phyloP scores from a whole-genome alignment of 2,329 filamentous ascomycete genomes.

The Berkeleyomyces basicola region DNA sequence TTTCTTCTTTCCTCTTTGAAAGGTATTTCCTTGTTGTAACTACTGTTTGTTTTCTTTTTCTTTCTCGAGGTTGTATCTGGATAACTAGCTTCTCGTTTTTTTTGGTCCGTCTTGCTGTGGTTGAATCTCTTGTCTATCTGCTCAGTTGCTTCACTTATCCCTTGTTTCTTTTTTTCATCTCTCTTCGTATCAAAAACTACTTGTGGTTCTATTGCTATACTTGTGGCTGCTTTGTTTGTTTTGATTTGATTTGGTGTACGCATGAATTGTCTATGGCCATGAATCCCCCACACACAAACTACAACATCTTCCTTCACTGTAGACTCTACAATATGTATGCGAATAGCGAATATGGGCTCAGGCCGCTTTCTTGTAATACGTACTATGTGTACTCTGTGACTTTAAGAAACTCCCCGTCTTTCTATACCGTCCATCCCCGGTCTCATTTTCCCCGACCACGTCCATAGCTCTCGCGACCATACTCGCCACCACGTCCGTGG shows the following conservation, averaged over 20 bases:
- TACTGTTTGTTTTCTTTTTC: constrained; percentile 17
- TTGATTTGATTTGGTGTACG: neutral
- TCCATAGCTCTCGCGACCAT: neutral
- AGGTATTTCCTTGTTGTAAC: neutral
- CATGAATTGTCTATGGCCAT: neutral
- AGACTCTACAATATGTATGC: too few relatives aligned
- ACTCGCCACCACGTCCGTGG: neutral
- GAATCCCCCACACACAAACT: too few relatives aligned
- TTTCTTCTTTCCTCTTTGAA: constrained; percentile 4
- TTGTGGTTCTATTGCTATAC: neutral
- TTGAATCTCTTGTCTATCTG: neutral
- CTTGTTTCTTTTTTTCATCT: constrained; percentile 12
- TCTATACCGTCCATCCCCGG: neutral
- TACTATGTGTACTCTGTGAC: too few relatives aligned
- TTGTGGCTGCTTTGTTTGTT: neutral
- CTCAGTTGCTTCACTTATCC: neutral
- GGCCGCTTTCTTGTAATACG: too few relatives aligned
- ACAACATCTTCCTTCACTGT: too few relatives aligned
- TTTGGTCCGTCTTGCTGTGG: constrained; percentile 13
- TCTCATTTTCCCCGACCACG: neutral
- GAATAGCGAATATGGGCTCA: too few relatives aligned
- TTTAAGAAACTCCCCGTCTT: too few relatives aligned
- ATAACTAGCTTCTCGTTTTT: constrained; percentile 3
- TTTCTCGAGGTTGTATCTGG: constrained; percentile 14
- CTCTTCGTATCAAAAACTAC: neutral